Base-by-base conservation (phyloP, 257 asterid genomes). In the Solanum dulcamara region DNA sequence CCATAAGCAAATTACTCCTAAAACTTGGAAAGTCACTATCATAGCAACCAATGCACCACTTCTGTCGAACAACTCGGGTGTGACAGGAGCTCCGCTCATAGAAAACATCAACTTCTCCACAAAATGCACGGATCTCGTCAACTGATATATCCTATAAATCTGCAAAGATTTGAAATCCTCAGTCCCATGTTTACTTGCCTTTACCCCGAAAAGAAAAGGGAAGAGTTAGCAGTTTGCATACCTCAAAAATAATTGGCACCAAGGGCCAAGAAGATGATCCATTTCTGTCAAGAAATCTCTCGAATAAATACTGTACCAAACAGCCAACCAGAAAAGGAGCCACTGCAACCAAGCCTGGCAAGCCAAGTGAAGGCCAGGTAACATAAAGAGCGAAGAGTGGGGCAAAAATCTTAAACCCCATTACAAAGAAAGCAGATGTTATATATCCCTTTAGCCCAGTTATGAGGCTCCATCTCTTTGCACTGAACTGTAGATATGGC, bases 391-490 rank as follows among this genome's bases (percentile, higher is more conserved):
- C 98, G 12, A 92, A 28, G 67, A 95, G 81, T 7, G 99, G 98
- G 46, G 94, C 95, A 57, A 91, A 80, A 40, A 94, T 91, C 91
- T 97, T 97, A 32, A 95, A 80, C 30, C 98, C 98, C 98, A 87
- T 92, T 1, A 89, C 85, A 33, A 97, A 87, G 90, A 91, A 92
- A 37, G 93, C 90, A 8, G 94, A 93, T 14, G 90, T 55, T 33
- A 94, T 32, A 83, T 95, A 97, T 89, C 99, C 99, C 79, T 87
- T 89, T 26, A 95, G 93, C 80, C 99, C 99, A 11, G 98, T 95
- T 85, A 95, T 95, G 40, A 95, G 98, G 88, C 98, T 90, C 99
- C 99, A 97, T 88, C 98, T 90, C 88, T 92, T 97, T 79, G 98
- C 48, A 90, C 97, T 93, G 85, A 92, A 93, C 86, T 94, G 90